Base-by-base conservation (phyloP, 2,329 filamentous ascomycete species). In the Hypocreales sp. region DNA sequence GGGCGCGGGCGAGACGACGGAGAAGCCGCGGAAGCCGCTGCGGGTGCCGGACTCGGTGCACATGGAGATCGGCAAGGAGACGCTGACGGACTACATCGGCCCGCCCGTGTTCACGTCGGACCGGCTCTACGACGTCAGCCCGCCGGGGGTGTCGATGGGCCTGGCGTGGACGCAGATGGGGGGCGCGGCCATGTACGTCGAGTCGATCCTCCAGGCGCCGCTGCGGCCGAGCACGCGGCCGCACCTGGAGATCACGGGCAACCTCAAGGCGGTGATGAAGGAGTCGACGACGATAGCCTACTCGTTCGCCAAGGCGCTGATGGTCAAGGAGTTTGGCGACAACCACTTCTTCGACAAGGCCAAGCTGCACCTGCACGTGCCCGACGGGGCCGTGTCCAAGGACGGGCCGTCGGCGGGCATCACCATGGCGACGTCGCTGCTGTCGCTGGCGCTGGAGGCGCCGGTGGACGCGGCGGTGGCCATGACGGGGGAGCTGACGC, bases 101-200 rank as follows among this genome's bases (percentile, higher is more conserved):
- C 86, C 90, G 2, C 86, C 90, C 1, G 72, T 95, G 29, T 98
- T 93, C 58, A 98, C 84, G 1, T 83, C 90, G 5, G 90, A 98
- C 53, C 75, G 92, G 29, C 66, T 98, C 10, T 98, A 95, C 60
- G 90, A 98, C 43, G 72, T 75, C 25, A 93, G 84, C 32, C 90
- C 92, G 4, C 72, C 90, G 2, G 90, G 90, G 53, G 90, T 98
- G 11, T 81, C 86, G 14, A 95, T 98, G 90, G 90, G 90, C 38
- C 69, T 98, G 28, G 90, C 90, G 7, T 98, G 90, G 90, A 98
- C 92, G 7, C 82, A 84, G 46, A 83, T 98, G 71, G 90, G 90
- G 34, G 90, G 90, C 33, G 83, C 90, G 5, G 90, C 90, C 27
- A 75, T 98, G 50, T 98, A 98, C 53, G 82, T 98, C 31, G 90